Evolutionary conservation across 2,329 filamentous ascomycete genomes (phyloP).

Genomic region (Pseudogymnoascus sp.): DNA sequence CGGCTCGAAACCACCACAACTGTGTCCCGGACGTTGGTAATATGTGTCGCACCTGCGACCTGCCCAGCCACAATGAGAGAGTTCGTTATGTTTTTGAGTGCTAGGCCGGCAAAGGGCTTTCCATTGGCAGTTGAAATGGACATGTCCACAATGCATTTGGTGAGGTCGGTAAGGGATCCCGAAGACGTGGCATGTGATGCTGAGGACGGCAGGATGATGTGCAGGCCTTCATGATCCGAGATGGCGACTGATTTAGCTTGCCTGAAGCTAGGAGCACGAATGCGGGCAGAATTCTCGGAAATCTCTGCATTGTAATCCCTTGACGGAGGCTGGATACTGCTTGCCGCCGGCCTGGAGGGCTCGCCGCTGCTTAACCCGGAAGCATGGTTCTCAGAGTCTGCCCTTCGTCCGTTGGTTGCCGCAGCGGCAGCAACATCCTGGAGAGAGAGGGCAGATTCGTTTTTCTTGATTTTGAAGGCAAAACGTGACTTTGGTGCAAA

Average conservation of each 20-base stretch:
- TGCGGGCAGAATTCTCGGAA: constrained; percentile 30
- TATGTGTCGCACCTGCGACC: constrained; percentile 72
- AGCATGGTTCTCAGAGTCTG: constrained; percentile 18
- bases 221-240: constrained; percentile 56
- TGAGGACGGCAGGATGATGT: constrained; percentile 69
- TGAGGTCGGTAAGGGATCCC: constrained; percentile 63
- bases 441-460: constrained; percentile 45
- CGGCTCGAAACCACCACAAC: constrained; percentile 71
- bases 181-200: constrained; percentile 65
- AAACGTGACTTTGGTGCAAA: constrained; percentile 74
- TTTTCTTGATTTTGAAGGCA: constrained; percentile 63
- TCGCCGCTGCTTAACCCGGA: not conserved
- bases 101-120: constrained; percentile 62
- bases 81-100: constrained; percentile 59
- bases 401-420: constrained; percentile 27
- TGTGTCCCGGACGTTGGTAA: constrained; percentile 66
- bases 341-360: constrained; percentile 31
- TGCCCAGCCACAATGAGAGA: constrained; percentile 72
- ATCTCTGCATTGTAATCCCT: constrained; percentile 55
- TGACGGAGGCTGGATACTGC: constrained; percentile 22
- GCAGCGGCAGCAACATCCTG: constrained; percentile 46
- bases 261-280: constrained; percentile 58
- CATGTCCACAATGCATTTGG: constrained; percentile 71
- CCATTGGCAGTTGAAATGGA: constrained; percentile 55
- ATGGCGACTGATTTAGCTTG: constrained; percentile 55